Evolutionary conservation across 257 asterid species (phyloP), one percentile per base, ranked within the genome.

Genomic region (Apocynum venetum): DNA sequence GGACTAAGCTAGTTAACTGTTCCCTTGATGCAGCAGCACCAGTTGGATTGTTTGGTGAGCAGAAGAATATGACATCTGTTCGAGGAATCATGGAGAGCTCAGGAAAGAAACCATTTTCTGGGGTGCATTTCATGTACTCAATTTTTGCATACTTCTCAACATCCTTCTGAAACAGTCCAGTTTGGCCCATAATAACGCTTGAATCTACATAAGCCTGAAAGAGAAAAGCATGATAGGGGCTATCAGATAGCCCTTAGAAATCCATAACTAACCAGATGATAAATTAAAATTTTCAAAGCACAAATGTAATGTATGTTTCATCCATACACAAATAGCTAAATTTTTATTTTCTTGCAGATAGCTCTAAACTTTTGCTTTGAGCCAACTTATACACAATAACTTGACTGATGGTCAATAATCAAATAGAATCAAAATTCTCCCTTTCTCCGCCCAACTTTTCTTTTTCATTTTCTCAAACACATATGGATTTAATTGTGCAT

Each of bases 21-120:
- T 93, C 97, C 86, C 97, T 83, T 72, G 98, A 90, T 78, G 98
- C 98, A 83, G 95, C 89, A 73, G 88, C 85, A 83, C 99, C 99
- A 71, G 98, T 96, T 12, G 99, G 98, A 84, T 96, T 96, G 83
- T 93, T 96, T n/a, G 99, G 99, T 66, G 98, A 93, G 84, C 97
- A 93, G 81, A 96, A 93, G 77, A 91, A 93, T 84, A 93, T 96
- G 83, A 96, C 77, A 85, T 96, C 96, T 49, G 97, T 88, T 73
- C 90, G 88, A 73, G 87, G 71, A 81, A 91, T 88, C 3, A 82
- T 81, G 78, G 97, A 89, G 70, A 96, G 81, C 82, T 96, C 98
- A 13, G 98, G 98, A 70, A 96, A 96, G 83, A 93, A 96, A 11
- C 90, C 98, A 82, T 93, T 96, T 80, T 90, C 99, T 48, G 97